Evolutionary conservation across 805 yeast genomes (phyloP).

Genomic region (Tetrapisispora taiwanensis): DNA sequence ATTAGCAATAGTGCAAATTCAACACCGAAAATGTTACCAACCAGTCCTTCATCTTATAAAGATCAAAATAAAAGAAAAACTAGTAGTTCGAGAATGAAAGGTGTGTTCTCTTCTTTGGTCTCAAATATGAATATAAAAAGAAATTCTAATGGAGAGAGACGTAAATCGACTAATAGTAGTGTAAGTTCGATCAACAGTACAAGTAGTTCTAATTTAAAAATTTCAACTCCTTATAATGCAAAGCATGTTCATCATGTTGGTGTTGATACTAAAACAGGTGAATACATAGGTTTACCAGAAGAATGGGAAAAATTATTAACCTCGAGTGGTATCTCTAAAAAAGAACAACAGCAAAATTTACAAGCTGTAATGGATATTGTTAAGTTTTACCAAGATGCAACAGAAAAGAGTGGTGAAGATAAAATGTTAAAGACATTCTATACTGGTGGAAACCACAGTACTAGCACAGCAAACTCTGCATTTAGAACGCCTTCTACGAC

Average conservation of each 20-base stretch:
- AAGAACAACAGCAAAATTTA: conserved; percentile 85
- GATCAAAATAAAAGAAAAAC: conserved; percentile 20
- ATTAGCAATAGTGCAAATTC: background rate
- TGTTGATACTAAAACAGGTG: conserved; percentile 71
- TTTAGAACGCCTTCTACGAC: conserved; percentile 27
- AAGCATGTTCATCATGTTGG: conserved; percentile 92
- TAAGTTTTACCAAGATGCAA: conserved; percentile 64
- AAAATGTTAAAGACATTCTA: conserved; percentile 33
- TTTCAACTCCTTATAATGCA: conserved; percentile 86
- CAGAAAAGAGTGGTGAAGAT: conserved; percentile 33
- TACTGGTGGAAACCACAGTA: conserved; percentile 5
- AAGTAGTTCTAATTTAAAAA: conserved; percentile 32
- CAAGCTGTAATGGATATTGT: conserved; percentile 90
- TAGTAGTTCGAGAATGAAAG: conserved; percentile 39
- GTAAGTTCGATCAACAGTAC: conserved; percentile 1
- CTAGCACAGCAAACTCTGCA: conserved; percentile 17
- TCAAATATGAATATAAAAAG: conserved; percentile 19
- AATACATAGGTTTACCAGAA: conserved; percentile 83
- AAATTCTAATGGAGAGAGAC: conserved; percentile 26
- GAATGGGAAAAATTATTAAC: conserved; percentile 82
- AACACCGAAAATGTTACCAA: conserved; percentile 6
- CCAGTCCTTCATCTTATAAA: conserved; percentile 8
- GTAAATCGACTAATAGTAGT: conserved; percentile 23
- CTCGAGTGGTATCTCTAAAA: conserved; percentile 78
- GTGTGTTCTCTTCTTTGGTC: conserved; percentile 44